Conservation (phyloP, 306 rosid species). For the Malus sylvestris region DNA sequence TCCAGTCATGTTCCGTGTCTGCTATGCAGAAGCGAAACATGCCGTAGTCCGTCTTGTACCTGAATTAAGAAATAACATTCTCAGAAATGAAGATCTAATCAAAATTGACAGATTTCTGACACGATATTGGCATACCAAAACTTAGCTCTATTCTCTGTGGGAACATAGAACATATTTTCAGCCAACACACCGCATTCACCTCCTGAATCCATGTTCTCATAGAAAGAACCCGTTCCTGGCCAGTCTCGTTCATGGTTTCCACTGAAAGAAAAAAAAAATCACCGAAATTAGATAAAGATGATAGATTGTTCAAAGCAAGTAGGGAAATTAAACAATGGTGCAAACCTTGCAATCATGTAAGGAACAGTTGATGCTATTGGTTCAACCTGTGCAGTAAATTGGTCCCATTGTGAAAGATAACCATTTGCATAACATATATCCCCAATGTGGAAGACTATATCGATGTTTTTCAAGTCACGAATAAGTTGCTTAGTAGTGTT, state of each 20-base stretch:
- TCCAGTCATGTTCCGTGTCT: conserved; percentile 87
- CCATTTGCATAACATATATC: conserved; percentile 81
- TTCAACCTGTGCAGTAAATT: conserved; percentile 80
- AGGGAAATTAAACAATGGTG: neutral
- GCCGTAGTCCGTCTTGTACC: conserved; percentile 81
- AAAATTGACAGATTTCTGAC: neutral
- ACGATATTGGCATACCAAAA: conserved; percentile 46
- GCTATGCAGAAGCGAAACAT: conserved; percentile 91
- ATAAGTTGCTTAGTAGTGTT: conserved; percentile 74
- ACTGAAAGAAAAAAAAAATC: conserved; percentile 36
- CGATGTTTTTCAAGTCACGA: conserved; percentile 60
- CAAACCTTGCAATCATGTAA: conserved; percentile 81
- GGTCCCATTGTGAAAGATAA: conserved; percentile 92
- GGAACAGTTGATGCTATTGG: conserved; percentile 82
- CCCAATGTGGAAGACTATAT: conserved; percentile 82
- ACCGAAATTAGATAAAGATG: conserved; percentile 14
- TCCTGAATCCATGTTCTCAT: conserved; percentile 65
- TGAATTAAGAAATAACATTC: conserved; percentile 5
- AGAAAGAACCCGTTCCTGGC: conserved; percentile 80
- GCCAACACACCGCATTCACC: conserved; percentile 92
- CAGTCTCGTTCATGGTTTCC: conserved; percentile 97
- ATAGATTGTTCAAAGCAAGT: neutral
- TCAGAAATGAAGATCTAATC: neutral
- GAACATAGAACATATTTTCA: conserved; percentile 84
- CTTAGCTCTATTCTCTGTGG: conserved; percentile 76